A percentile compares a stretch with the other conserved stretches of the same genome.
These are phyloP conservation scores for Globisporangium iwayamae DNA, from an alignment of 352 stramenopile species.

Conservation along the genomic window DNA sequence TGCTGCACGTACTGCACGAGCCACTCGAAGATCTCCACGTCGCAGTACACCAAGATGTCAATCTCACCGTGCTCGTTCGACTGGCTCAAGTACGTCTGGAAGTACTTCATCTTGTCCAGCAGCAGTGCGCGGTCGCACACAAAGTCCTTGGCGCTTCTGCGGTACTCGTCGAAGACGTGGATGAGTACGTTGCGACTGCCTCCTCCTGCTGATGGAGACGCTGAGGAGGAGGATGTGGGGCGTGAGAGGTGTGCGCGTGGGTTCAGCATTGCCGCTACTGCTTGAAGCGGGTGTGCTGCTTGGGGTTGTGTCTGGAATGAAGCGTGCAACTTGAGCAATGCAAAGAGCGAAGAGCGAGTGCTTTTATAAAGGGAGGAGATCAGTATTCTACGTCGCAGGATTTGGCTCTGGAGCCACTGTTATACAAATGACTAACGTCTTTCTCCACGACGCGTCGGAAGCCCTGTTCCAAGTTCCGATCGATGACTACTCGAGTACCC, in stretches of 20 bases:
- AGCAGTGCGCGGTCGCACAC: conserved; percentile 73
- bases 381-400: too few species aligned
- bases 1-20: conserved; percentile 87
- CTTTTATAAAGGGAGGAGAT: too few species aligned
- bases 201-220: background rate
- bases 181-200: conserved; percentile 65
- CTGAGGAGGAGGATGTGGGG: background rate
- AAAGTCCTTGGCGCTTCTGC: conserved; percentile 86
- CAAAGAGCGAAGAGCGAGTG: too few species aligned
- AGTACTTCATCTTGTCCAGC: conserved; percentile 91
- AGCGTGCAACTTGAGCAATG: too few species aligned
- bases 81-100: conserved; percentile 74
- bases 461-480: too few species aligned
- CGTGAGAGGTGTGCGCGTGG: background rate
- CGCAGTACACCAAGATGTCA: conserved; percentile 91
- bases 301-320: too few species aligned
- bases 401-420: too few species aligned
- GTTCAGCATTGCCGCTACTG: conserved; percentile 7
- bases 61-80: conserved; percentile 85
- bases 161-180: conserved; percentile 88
- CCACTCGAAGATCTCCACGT: conserved; percentile 91
- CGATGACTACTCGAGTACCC: too few species aligned
- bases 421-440: too few species aligned
- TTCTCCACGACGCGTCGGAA: too few species aligned
- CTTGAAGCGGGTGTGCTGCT: background rate